Conservation (phyloP, 306 rosid genomes). For the Luffa acutangula region DNA sequence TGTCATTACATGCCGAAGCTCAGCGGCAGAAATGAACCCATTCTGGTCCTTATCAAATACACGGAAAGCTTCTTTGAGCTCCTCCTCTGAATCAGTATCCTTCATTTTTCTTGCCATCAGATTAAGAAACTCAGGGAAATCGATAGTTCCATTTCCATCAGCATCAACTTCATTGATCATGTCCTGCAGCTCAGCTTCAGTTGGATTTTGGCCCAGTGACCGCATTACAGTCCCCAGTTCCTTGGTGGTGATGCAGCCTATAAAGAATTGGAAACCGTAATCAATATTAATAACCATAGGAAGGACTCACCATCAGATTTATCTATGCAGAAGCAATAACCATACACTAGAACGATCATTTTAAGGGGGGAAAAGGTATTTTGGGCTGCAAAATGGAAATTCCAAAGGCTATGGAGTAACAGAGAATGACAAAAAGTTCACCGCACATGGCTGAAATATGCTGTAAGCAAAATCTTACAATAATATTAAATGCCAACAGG, state of each 20-base stretch:
- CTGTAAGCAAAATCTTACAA: background rate
- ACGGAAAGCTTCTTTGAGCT: conserved; percentile 16
- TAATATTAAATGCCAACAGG: background rate
- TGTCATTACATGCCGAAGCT: conserved; percentile 14
- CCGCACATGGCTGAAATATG: background rate
- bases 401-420: background rate
- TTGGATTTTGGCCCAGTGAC: conserved; percentile 11
- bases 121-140: conserved; percentile 10
- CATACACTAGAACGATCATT: background rate
- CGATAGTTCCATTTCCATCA: conserved; percentile 14
- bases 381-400: background rate
- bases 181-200: conserved; percentile 16
- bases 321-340: background rate
- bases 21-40: conserved; percentile 15
- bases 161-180: conserved; percentile 16
- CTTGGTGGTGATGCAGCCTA: conserved; percentile 16
- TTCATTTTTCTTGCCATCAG: conserved; percentile 14
- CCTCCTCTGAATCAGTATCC: conserved; percentile 17
- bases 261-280: background rate
- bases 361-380: background rate
- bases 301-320: background rate
- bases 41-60: conserved; percentile 16
- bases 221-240: conserved; percentile 15
- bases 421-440: background rate
- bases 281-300: background rate